Evolutionary conservation across 345 rosid genomes (phyloP).

Genomic region (Syzygium oleosum): DNA sequence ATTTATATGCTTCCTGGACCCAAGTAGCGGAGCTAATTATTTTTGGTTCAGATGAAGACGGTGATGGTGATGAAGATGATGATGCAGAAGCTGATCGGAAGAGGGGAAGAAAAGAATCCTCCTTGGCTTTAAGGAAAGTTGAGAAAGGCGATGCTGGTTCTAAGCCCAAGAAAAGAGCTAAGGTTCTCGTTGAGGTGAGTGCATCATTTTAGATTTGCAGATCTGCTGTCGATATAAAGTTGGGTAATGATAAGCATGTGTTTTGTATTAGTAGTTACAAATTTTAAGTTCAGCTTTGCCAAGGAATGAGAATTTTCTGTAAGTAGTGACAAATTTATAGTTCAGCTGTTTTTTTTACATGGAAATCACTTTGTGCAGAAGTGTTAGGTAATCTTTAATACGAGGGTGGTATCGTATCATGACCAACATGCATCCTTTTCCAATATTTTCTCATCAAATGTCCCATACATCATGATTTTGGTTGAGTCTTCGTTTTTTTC

Average conservation of each 20-base stretch:
- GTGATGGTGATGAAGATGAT: constrained; percentile 31
- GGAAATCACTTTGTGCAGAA: not conserved
- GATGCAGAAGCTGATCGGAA: constrained; percentile 27
- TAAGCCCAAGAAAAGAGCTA: constrained; percentile 60
- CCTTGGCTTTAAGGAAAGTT: constrained; percentile 19
- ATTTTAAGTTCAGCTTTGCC: not conserved
- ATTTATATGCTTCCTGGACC: not conserved
- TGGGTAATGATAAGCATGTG: not conserved
- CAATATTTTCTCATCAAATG: not conserved
- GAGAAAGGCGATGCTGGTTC: constrained; percentile 30
- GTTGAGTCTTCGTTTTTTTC: not conserved
- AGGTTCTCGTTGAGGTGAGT: constrained; percentile 71
- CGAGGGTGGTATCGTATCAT: not conserved
- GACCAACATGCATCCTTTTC: not conserved
- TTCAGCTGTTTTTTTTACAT: not conserved
- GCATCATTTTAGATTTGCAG: not conserved
- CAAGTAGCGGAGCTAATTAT: not conserved
- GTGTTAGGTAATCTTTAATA: not conserved
- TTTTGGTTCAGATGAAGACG: constrained; percentile 18
- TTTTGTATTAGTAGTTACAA: not conserved
- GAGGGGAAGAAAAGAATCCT: constrained; percentile 26
- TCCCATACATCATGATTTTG: not conserved
- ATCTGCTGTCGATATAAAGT: not conserved
- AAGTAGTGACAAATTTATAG: not conserved
- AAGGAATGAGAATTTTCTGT: not conserved